phyloP scores from a whole-genome alignment of 2,329 filamentous ascomycete genomes.

The Trichophyton rubrum region DNA sequence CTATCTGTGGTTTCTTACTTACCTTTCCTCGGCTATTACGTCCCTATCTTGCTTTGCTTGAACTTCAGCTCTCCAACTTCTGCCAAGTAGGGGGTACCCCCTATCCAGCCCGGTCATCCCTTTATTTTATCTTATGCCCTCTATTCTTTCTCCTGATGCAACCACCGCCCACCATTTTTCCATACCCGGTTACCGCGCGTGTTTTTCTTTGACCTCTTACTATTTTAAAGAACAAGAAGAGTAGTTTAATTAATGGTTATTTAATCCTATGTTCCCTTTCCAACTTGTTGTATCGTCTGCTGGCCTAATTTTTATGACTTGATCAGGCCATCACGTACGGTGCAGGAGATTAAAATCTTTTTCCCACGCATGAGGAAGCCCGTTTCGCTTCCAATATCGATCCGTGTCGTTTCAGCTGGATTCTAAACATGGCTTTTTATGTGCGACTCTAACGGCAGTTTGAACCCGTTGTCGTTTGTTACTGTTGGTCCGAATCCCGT shows the following conservation, averaged over 20 bases:
- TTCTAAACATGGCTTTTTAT: neutral
- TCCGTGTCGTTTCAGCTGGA: neutral
- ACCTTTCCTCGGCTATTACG: neutral
- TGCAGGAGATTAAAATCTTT: neutral
- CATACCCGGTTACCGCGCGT: constrained; percentile 4
- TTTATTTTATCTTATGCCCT: constrained; percentile 2
- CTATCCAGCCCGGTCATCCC: neutral
- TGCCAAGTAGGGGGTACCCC: neutral
- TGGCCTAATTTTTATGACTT: neutral
- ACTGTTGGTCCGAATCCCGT: neutral
- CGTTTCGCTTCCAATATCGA: neutral
- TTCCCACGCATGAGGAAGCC: neutral
- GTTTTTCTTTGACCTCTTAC: constrained; percentile 4
- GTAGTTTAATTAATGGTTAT: constrained; percentile 5
- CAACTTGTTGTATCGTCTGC: neutral
- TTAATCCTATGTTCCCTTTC: neutral
- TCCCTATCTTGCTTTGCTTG: neutral
- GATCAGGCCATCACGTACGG: neutral
- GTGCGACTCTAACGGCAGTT: neutral
- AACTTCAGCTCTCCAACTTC: neutral
- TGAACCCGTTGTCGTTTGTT: neutral
- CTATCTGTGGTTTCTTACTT: neutral
- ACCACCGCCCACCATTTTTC: constrained; percentile 2
- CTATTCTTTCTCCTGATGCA: neutral
- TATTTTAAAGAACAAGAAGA: constrained; percentile 5